Conservation (phyloP, 805 yeast species). For the Hanseniaspora jakobsenii region DNA sequence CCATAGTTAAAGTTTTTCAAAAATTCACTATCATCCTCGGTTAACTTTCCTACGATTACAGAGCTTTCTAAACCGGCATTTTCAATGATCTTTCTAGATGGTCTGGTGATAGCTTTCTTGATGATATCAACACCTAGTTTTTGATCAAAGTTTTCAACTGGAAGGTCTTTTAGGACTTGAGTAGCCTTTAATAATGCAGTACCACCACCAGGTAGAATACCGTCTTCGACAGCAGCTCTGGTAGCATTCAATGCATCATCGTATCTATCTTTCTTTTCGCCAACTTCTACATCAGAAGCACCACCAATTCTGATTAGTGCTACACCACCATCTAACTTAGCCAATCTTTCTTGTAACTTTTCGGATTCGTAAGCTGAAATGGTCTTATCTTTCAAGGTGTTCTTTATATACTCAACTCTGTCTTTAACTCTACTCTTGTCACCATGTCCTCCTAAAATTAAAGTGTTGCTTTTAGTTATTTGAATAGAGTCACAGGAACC, state of each 20-base stretch:
- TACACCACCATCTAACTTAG: constrained; percentile 95
- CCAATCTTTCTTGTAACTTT: constrained; percentile 92
- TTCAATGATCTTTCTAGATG: constrained; percentile 89
- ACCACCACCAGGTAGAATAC: constrained; percentile 99
- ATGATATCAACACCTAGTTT: constrained; percentile 91
- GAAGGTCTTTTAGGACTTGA: constrained; percentile 53
- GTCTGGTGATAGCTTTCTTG: constrained; percentile 82
- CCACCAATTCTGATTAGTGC: constrained; percentile 98
- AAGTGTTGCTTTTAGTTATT: constrained; percentile 91
- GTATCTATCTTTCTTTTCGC: constrained; percentile 98
- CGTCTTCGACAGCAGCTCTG: constrained; percentile 97
- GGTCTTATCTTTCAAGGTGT: constrained; percentile 57
- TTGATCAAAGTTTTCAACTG: constrained; percentile 85
- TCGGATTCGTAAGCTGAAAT: constrained; percentile 85
- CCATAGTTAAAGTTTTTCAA: constrained; percentile 76
- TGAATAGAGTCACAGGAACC: constrained; percentile 89
- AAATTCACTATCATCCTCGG: constrained; percentile 25
- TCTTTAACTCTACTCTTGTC: constrained; percentile 63
- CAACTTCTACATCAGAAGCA: constrained; percentile 91
- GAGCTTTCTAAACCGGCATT: constrained; percentile 98
- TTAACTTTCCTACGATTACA: constrained; percentile 83
- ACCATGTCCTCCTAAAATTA: constrained; percentile 86
- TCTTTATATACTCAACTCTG: constrained; percentile 90
- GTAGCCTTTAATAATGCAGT: constrained; percentile 93
- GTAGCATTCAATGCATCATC: constrained; percentile 98